phyloP scores from a whole-genome alignment of 2,329 filamentous ascomycete species.

The Parastagonospora nodorum region DNA sequence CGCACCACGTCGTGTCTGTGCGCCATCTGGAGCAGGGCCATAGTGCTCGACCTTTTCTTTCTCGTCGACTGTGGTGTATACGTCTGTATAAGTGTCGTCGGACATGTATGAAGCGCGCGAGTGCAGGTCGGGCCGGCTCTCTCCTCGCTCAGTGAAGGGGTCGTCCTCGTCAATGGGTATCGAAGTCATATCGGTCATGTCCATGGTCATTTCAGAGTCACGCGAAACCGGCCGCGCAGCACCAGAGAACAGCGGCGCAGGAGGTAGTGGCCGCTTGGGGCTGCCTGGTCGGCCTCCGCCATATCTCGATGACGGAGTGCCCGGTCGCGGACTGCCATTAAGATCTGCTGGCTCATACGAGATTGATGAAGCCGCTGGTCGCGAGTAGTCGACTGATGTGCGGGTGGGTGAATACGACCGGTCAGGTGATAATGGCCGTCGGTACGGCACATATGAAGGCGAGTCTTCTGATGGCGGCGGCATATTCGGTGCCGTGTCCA shows the following conservation, averaged over 20 bases:
- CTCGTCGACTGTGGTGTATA: slow-evolving; percentile 53
- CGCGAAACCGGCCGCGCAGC: slow-evolving; percentile 52
- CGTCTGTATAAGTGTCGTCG: slow-evolving; percentile 4
- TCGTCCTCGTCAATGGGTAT: slow-evolving; percentile 74
- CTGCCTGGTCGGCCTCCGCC: slow-evolving; percentile 78
- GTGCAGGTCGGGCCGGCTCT: slow-evolving; percentile 62
- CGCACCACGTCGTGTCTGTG: slow-evolving; percentile 85
- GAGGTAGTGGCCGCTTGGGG: slow-evolving; percentile 83
- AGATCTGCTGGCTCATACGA: slow-evolving; percentile 86
- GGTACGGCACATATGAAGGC: slow-evolving; percentile 68
- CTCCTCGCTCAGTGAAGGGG: slow-evolving; percentile 69
- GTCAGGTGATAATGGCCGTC: slow-evolving; percentile 56
- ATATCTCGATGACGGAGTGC: slow-evolving; percentile 87
- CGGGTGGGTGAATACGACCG: slow-evolving; percentile 60
- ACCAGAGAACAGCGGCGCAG: slow-evolving; percentile 79
- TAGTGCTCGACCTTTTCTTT: slow-evolving; percentile 77
- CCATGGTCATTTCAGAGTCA: slow-evolving; percentile 53
- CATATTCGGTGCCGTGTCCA: slow-evolving; percentile 56
- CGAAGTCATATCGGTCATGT: slow-evolving; percentile 72
- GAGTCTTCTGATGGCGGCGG: slow-evolving; percentile 65
- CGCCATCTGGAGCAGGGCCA: slow-evolving; percentile 82
- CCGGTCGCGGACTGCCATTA: slow-evolving; percentile 87
- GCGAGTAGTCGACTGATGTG: slow-evolving; percentile 65
- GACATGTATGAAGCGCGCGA: slow-evolving; percentile 66
- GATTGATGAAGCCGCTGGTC: slow-evolving; percentile 71